Percentiles rank a stretch among this genome's conserved stretches.
These are phyloP conservation scores for Kodamaea neixiangensis DNA, from an alignment of 805 yeast species.

Conservation along the genomic window DNA sequence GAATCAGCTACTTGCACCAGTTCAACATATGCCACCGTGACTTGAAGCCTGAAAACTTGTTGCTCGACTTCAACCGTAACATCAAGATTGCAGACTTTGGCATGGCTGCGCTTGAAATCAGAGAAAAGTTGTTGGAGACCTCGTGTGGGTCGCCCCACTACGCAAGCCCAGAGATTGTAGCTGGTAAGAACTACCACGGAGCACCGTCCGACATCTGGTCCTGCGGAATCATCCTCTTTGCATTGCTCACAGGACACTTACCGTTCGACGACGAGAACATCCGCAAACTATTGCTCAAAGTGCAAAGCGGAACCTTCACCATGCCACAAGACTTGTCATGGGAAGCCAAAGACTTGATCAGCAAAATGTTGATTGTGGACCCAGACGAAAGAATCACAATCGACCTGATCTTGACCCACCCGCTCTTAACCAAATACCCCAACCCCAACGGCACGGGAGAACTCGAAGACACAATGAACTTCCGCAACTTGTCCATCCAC, in stretches of 20 bases:
- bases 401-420: conserved; percentile 75
- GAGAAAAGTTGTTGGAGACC: conserved; percentile 81
- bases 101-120: conserved; percentile 95
- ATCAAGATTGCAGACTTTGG: conserved; percentile 98
- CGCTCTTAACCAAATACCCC: conserved; percentile 75
- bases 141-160: conserved; percentile 98
- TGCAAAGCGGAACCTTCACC: conserved; percentile 82
- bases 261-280: conserved; percentile 98
- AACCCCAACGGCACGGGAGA: conserved; percentile 24
- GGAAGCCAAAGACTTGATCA: conserved; percentile 86
- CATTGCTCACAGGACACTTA: conserved; percentile 88
- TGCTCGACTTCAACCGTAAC: conserved; percentile 79
- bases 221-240: conserved; percentile 93
- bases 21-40: conserved; percentile 89
- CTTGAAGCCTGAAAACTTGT: conserved; percentile 76
- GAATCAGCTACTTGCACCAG: conserved; percentile 82
- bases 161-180: conserved; percentile 97
- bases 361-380: conserved; percentile 77
- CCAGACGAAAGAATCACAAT: conserved; percentile 81
- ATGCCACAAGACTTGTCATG: conserved; percentile 78
- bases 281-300: conserved; percentile 81
- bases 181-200: conserved; percentile 94
- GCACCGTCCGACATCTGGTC: conserved; percentile 98
- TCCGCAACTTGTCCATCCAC: conserved; percentile 19
- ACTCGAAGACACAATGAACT: conserved; percentile 3